Evolutionary conservation across 2,329 filamentous ascomycete genomes (phyloP), one percentile per base, ranked within the genome.

Genomic region (Scedosporium aurantiacum): DNA sequence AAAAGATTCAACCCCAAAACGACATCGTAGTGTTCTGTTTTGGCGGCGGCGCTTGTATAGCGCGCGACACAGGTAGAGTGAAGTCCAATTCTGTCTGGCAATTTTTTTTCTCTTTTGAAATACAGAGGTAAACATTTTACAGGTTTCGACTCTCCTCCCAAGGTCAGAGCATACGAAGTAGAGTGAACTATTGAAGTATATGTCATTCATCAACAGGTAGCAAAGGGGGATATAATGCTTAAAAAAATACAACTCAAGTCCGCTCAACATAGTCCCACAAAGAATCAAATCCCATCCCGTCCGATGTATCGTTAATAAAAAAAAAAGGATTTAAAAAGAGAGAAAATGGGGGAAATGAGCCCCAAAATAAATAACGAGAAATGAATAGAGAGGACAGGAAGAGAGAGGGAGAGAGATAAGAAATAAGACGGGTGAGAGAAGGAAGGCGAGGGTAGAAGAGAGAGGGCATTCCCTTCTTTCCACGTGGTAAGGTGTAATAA

Each of bases 401-500:
- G 28, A 47, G 10, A 12, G 60, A 16, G 28, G 52, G 21, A 45
- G 37, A 23, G 60, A 58, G 40, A 63, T 63, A 37, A 27, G 55
- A 60, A 47, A 62, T 32, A 37, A 27, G 16, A 56, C 32, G n/a
- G 14, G 5, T n/a, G 10, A 61, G 52, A 59, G 32, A 57, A 23
- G n/a, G 61, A 28, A 37, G 27, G 21, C 18, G 57, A 63, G 61
- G 61, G 60, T 37, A 61, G 41, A 61, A 63, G 40, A 60, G n/a
- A 23, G 37, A 45, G 59, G 61, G 18, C 14, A 21, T n/a, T 57
- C 27, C 47, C 41, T 16, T 18, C 43, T 25, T 18, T 18, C 52
- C 37, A 10, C 25, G 16, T 18, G 16, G n/a, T 6, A 47, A 21
- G 43, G 43, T 47, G 43, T 47, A 54, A 40, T 60, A 57, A 61